Evolutionary conservation across 768 basidiomycete genomes (phyloP).

Genomic region (Bullera alba): DNA sequence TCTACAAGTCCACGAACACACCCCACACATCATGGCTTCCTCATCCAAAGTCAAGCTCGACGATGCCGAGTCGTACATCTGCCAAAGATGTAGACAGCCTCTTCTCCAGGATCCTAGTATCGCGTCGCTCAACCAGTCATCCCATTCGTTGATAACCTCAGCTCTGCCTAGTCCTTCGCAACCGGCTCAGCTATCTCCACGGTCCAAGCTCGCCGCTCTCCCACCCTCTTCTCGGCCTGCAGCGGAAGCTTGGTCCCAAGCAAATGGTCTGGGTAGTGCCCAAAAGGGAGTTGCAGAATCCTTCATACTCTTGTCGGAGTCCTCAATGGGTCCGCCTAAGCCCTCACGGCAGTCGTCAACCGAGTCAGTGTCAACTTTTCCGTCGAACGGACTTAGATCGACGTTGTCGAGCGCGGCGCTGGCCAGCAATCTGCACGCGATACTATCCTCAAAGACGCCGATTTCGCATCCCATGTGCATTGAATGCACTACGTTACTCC

Average conservation of each 20-base stretch:
- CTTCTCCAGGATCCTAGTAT: constrained; percentile 91
- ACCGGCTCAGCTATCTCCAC: constrained; percentile 44
- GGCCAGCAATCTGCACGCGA: constrained; percentile 28
- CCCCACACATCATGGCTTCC: neutral
- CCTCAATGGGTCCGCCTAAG: too few relatives aligned
- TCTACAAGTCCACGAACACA: too few relatives aligned
- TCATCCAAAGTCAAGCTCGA: neutral
- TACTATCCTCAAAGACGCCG: constrained; percentile 43
- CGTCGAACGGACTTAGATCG: too few relatives aligned
- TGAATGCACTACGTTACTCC: constrained; percentile 81
- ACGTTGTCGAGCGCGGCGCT: constrained; percentile 8
- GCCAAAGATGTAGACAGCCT: constrained; percentile 52
- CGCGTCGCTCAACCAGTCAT: constrained; percentile 73
- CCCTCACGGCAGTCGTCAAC: too few relatives aligned
- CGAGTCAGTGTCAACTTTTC: too few relatives aligned
- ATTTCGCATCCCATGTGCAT: constrained; percentile 91
- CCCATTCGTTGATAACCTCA: constrained; percentile 78
- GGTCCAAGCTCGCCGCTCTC: constrained; percentile 40
- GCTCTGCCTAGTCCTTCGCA: constrained; percentile 53
- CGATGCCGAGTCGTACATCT: constrained; percentile 9
- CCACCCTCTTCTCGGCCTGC: constrained; percentile 47
- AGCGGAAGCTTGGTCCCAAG: constrained; percentile 25
- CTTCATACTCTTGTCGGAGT: constrained; percentile 1
- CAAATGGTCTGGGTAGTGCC: constrained; percentile 5
- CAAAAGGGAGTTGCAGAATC: neutral